Base-by-base conservation (phyloP, 176 grass and related monocot species). In the Puccinellia tenuiflora region DNA sequence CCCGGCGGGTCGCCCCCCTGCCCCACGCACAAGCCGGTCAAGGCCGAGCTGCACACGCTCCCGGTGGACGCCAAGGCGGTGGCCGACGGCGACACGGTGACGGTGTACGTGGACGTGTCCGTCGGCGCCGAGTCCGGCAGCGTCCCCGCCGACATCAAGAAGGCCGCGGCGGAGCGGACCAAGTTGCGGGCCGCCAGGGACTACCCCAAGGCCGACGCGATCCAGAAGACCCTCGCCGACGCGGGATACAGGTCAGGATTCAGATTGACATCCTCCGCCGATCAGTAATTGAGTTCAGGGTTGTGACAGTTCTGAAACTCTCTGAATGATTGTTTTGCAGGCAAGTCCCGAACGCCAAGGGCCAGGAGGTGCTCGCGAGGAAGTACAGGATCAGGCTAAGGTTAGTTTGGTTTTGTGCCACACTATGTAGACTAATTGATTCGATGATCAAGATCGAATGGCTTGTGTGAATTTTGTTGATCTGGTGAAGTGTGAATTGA, bases 371-470 rank as follows among this genome's bases (percentile, higher is more conserved):
- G 24, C 83, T 99, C 3, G 96, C 89, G 3, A 92, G 88, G 81
- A 99, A 99, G 47, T 93, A 99, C 80, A 86, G 93, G 69, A 99
- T 99, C 84, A 99, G 96, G 81, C 81, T 99, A 60, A 95, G 93
- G 96, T 72, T 16, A 43, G 39, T 45, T 7, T 45, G 21, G 28
- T 53, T 90, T 77, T 52, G 77, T 0, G 21, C 13, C 4, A n/a
- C 59, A 2, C 59, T 2, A 5, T 62, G 51, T 16, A 31, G 0
- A 20, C 5, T 4, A 0, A 7, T 78, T 79, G 43, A 16, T 31
- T 21, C 14, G 14, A 43, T 5, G 52, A 46, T 39, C 34, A 29
- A 57, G 20, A 46, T 13, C 18, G 3, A 15, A 2, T 51, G 6
- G 20, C 3, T 31, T 11, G 38, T 5, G 8, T 42, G 31, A 29